Base-by-base conservation (phyloP, 1,284 basidiomycete genomes). In the Polyporus tsugae region DNA sequence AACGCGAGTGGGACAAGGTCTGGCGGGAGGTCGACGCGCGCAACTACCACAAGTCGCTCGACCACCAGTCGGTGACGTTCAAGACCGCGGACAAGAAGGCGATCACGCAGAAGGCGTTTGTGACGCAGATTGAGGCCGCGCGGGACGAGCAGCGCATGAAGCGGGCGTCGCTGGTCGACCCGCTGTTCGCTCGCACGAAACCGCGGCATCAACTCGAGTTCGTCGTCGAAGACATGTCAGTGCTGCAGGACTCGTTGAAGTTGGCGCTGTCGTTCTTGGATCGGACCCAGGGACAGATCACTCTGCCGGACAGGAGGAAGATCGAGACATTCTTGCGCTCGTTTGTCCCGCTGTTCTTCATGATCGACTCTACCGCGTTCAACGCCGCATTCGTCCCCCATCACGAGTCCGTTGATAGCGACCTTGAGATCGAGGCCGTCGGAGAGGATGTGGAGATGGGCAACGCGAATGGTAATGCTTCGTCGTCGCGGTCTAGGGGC, bases 1-100 rank as follows among this genome's bases (percentile, higher is more conserved):
- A 98, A 80, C 84, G 96, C 70, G 98, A 98, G 82, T 99, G 98
- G 98, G 98, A 99, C 83, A 95, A 97, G 78, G 95, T 99, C 61
- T 99, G 97, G 98, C 86, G 97, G 65, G 97, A 98, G 83, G 95
- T 98, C 29, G 97, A 98, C 77, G 94, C 94, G 52, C 87, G 94
- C 73, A 98, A 98, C 82, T 98, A 95, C 79, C 89, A 91, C 81
- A 97, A 96, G 85, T 93, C 92, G 60, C 86, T 99, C 72, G 97
- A 99, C 79, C 95, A 98, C 79, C 96, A 98, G 79, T 94, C 91
- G 17, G 93, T 97, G 75, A 89, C 90, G 68, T 98, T 97, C 89
- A 97, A 97, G 84, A 86, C 89, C 29, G 87, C 87, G 55, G 98
- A 99, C 83, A 99, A 98, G 87, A 98, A 97, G 82, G 88, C 92